Evolutionary conservation across 164 flowering plant species (phyloP), one percentile per base, ranked within the genome.

Genomic region (Litsea cubeba): DNA sequence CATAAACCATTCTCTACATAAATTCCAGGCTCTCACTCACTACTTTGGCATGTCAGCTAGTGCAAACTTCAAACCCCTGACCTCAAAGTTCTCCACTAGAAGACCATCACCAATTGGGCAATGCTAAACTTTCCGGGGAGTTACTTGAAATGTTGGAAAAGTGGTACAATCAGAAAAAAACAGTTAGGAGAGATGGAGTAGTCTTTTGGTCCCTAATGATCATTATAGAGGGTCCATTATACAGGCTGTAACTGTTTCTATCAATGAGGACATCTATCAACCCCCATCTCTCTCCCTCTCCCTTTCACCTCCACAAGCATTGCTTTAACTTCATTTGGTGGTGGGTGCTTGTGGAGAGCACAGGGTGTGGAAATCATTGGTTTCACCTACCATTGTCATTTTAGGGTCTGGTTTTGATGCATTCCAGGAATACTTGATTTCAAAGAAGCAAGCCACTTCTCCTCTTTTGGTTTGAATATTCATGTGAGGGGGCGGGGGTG

Each of bases 171-270:
- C n/a, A 54, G 60, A 20, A 54, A 54, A 54, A 17, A 20, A 15
- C n/a, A 54, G 72, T 77, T 74, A 62, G 76, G 84, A 80, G 76
- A 65, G 81, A 81, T 32, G 79, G 81, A 83, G 72, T 76, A 78
- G 74, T 76, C 79, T 77, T 65, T 74, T 81, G 75, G 75, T 79
- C 62, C 75, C 73, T 79, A 64, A 68, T 60, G 69, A 70, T 84
- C 79, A 78, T 85, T 80, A 74, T 79, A 63, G 81, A 54, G 60
- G 60, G 60, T 54, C 60, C 60, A 14, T 54, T 54, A 54, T 15
- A 78, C 89, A 86, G 87, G 81, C 88, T 88, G 88, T 85, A 83
- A 75, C 66, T 71, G 67, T 73, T 79, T 58, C 72, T 69, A 74
- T 69, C 72, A 77, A 69, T 73, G 24, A 60, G 69, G 65, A 72